Percentiles rank a stretch among this genome's conserved stretches.
These are phyloP conservation scores for Russula sp. DNA, from an alignment of 768 basidiomycete genomes.

Conservation along the genomic window DNA sequence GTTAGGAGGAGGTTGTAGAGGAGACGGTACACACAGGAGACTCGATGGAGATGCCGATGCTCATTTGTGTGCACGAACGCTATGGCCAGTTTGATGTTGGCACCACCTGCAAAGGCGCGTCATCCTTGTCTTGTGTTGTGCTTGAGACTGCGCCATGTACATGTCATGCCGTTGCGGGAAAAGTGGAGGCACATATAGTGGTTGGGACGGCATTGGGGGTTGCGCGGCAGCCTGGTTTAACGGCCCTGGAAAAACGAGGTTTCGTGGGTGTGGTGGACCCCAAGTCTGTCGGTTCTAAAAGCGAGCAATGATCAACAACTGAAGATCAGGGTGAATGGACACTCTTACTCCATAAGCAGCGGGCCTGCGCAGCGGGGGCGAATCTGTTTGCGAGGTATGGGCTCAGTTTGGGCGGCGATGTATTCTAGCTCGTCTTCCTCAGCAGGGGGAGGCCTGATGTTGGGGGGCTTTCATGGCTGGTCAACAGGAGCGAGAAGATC, in stretches of 20 bases:
- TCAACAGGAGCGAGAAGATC: constrained; percentile 20
- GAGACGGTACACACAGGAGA: constrained; percentile 13
- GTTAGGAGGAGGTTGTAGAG: background rate
- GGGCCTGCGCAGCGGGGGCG: background rate
- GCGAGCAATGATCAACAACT: background rate
- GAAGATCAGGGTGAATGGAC: too few relatives aligned
- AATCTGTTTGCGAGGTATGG: constrained; percentile 6
- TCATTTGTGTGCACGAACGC: constrained; percentile 19
- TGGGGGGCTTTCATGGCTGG: background rate
- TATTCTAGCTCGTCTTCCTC: constrained; percentile 20
- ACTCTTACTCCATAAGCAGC: background rate
- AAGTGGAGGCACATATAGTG: background rate
- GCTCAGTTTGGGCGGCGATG: background rate
- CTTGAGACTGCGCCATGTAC: background rate
- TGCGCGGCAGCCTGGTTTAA: constrained; percentile 13
- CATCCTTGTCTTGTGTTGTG: background rate
- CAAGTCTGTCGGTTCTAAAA: background rate
- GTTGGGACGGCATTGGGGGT: background rate
- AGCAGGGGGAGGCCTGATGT: constrained; percentile 3
- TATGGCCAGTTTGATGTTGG: constrained; percentile 8
- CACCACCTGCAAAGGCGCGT: background rate
- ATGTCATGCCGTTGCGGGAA: background rate
- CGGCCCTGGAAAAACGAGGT: constrained; percentile 14
- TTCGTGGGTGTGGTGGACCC: constrained; percentile 10
- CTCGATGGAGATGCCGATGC: constrained; percentile 19